Evolutionary conservation across 805 yeast species (phyloP).

Genomic region (Limtongozyma cylindracea): DNA sequence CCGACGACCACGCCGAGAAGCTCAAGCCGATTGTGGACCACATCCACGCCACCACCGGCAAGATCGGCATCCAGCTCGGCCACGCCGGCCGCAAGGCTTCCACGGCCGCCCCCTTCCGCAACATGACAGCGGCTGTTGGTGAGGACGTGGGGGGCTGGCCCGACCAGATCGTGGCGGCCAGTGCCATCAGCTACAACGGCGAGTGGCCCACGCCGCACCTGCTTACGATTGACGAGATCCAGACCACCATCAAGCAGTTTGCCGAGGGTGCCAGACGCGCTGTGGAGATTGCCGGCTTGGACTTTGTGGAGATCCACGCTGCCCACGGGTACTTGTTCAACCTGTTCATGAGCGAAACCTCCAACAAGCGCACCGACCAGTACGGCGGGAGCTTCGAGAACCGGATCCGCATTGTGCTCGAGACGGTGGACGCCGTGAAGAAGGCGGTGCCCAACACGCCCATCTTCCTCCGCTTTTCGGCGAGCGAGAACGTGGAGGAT

Average conservation of each 20-base stretch:
- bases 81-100: constrained; percentile 17
- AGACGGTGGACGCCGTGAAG: constrained; percentile 18
- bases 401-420: constrained; percentile 13
- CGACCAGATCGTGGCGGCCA: no score
- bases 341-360: constrained; percentile 11
- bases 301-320: constrained; percentile 14
- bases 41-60: constrained; percentile 18
- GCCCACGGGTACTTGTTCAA: constrained; percentile 16
- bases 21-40: constrained; percentile 4
- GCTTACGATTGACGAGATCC: background rate
- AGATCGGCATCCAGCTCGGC: constrained; percentile 25
- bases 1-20: background rate
- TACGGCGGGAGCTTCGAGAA: constrained; percentile 20
- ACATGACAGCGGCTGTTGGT: no score
- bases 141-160: no score
- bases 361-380: constrained; percentile 14
- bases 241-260: constrained; percentile 1
- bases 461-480: constrained; percentile 21
- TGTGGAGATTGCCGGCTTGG: constrained; percentile 12
- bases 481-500: constrained; percentile 8
- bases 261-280: constrained; percentile 12
- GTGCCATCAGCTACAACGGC: no score
- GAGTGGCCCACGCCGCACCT: no score
- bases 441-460: constrained; percentile 20
- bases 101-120: constrained; percentile 3